These are phyloP conservation scores for Aspergillus novofumigatus DNA, from an alignment of 2,329 filamentous ascomycete species.

Conservation along the genomic window DNA sequence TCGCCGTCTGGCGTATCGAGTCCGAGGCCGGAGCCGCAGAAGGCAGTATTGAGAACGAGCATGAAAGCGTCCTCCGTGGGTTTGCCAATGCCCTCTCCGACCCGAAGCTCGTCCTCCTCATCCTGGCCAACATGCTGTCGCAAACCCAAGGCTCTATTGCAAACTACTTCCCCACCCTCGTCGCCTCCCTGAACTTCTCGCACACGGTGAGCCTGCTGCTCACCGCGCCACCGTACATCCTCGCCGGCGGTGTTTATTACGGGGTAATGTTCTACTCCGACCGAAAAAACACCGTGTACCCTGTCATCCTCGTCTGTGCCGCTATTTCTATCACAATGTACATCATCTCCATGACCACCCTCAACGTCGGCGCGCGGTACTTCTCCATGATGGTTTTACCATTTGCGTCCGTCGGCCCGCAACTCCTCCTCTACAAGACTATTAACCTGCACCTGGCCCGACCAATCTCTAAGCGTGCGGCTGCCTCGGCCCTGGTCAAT, in stretches of 20 bases:
- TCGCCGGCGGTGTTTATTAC: conserved; percentile 37
- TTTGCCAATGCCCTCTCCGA: no score
- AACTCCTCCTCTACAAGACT: conserved; percentile 41
- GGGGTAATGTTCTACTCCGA: background rate
- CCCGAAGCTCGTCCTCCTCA: conserved; percentile 13
- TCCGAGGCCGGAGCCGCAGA: conserved; percentile 39
- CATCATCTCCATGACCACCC: conserved; percentile 36
- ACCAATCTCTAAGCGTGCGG: no score
- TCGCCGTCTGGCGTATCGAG: conserved; percentile 24
- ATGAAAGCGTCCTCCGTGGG: no score
- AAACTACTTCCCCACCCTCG: conserved; percentile 25
- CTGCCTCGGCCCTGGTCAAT: no score
- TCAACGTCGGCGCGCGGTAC: conserved; percentile 39
- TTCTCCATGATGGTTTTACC: conserved; percentile 43
- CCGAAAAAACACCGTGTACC: no score
- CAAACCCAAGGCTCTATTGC: conserved; percentile 34
- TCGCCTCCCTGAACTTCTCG: conserved; percentile 19
- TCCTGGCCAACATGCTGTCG: conserved; percentile 39
- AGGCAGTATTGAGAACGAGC: conserved; percentile 21
- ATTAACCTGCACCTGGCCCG: conserved; percentile 34
- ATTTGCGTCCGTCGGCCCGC: conserved; percentile 38
- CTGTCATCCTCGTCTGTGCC: no score
- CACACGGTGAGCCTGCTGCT: conserved; percentile 42
- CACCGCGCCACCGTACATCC: conserved; percentile 46
- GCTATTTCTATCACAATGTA: conserved; percentile 30